Base-by-base conservation (phyloP, 1,139 yeast species). In the Pichia sp. region DNA sequence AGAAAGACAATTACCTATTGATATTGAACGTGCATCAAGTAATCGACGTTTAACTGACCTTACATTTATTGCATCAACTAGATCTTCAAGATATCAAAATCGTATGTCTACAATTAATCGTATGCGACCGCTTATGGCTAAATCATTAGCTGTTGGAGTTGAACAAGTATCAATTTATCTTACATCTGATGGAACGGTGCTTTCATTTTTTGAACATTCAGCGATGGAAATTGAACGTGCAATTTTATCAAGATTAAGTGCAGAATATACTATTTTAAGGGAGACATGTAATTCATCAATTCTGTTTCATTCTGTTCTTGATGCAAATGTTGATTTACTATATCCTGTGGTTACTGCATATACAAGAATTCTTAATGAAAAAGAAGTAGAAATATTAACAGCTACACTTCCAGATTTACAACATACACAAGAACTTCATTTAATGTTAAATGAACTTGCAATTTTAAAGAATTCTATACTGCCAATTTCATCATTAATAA, bases 281-380 rank as follows among this genome's bases (percentile, higher is more conserved):
- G 71, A 69, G 33, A 65, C 76, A 0, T 63, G 70, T 40, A 78
- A 74, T 50, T 62, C 77, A 0, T 68, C 76, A 0, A 63, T 72
- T 19, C 57, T 75, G 27, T 60, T 74, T 13, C 78, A 75, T 47
- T 74, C 77, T 3, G 62, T 75, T 9, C 51, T 75, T n/a, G 80
- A 75, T 53, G 67, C 76, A 3, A 60, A 68, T 20, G 78, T 74
- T 8, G 80, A 79, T 54, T 60, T 79, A 44, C 68, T 84, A 2
- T 74, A 75, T 49, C 76, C 77, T 7, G 72, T 81, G 33, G 67
- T 83, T n/a, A 63, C 76, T 1, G 76, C 76, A 9, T 80, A 76
- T 54, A 66, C 75, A 37, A 59, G 68, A 33, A 54, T 74, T 34
- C 53, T 75, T 30, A 66, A 65, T 40, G 74, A 69, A 41, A 64